phyloP scores from a whole-genome alignment of 768 basidiomycete genomes.

The Pleurotus ostreatus region DNA sequence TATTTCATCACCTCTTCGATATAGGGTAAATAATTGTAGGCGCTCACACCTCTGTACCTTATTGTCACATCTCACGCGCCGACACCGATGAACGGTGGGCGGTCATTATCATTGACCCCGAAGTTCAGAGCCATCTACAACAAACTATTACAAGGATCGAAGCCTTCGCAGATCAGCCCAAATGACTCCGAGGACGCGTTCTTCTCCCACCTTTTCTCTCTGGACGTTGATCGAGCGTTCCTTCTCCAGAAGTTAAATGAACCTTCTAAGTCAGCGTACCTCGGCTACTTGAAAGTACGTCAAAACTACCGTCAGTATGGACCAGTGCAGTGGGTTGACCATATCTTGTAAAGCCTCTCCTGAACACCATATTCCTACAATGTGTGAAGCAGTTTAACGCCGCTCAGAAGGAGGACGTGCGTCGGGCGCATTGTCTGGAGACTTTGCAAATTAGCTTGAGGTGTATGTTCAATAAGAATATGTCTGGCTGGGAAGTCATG shows the following conservation, averaged over 20 bases:
- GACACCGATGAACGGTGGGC: not conserved
- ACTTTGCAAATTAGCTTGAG: slow-evolving; percentile 45
- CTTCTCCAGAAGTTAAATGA: slow-evolving; percentile 34
- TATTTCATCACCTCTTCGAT: not conserved
- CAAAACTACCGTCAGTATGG: slow-evolving; percentile 3
- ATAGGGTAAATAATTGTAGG: not conserved
- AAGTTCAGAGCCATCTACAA: slow-evolving; percentile 44
- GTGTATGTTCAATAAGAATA: slow-evolving; percentile 49
- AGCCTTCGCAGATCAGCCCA: slow-evolving; percentile 39
- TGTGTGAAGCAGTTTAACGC: slow-evolving; percentile 39
- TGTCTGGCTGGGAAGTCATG: slow-evolving; percentile 73
- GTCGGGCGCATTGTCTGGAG: slow-evolving; percentile 43
- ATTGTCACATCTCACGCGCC: not conserved
- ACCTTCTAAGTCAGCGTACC: slow-evolving; percentile 45
- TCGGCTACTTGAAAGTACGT: slow-evolving; percentile 48
- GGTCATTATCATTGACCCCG: slow-evolving; percentile 26
- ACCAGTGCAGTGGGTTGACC: too few species aligned
- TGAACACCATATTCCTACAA: slow-evolving; percentile 44
- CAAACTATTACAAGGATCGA: slow-evolving; percentile 48
- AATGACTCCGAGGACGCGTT: slow-evolving; percentile 41
- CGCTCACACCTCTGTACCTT: not conserved
- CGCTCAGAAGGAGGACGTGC: slow-evolving; percentile 28
- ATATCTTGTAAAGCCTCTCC: slow-evolving; percentile 35
- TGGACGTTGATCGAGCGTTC: slow-evolving; percentile 48
- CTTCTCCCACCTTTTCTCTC: slow-evolving; percentile 48